Evolutionary conservation across 1,139 yeast species (phyloP), one percentile per base, ranked within the genome.

Genomic region (Hyphopichia fennica): DNA sequence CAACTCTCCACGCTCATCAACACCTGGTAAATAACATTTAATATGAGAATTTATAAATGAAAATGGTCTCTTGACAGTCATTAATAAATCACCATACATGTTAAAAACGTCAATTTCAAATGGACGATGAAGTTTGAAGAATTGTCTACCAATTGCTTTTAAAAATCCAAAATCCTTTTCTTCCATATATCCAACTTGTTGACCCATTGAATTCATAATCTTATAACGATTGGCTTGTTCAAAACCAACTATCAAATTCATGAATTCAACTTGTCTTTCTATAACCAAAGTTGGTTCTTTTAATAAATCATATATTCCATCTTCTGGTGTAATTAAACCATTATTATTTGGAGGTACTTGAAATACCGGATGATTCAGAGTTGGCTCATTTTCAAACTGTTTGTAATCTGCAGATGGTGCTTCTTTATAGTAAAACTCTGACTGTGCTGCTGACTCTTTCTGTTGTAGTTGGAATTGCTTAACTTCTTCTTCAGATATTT

Each of bases 1-100:
- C 9, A 65, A 53, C 32, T 62, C 52, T 38, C 72, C 70, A 30
- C 61, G 49, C 10, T 54, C 54, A 46, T 72, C 75, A 37, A 60
- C 61, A 0, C 79, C 77, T 0, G 96, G 96, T 38, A 87, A 62
- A 29, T 75, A 72, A 3, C 87, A 81, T 57, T 85, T 85, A 52
- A 93, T 87, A 56, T 85, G 95, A 1, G 96, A 88, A 59, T 93
- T 93, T 51, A 93, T 87, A 53, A 86, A 80, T 23, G 95, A 83
- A 60, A 93, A 91, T 3, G 93, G 95, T 53, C 99, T 75, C 46
- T 75, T 75, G 43, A 86, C 81, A 2, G 88, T 87, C 64, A 91
- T 56, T 19, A 89, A 67, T 35, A 79, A 75, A 42, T 84, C 81
- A 0, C 93, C 96, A 41, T 77, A 65, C 41, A 76, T 75, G 60